Conservation (phyloP, 2,329 filamentous ascomycete genomes). For the Microthyrium microscopicum region DNA sequence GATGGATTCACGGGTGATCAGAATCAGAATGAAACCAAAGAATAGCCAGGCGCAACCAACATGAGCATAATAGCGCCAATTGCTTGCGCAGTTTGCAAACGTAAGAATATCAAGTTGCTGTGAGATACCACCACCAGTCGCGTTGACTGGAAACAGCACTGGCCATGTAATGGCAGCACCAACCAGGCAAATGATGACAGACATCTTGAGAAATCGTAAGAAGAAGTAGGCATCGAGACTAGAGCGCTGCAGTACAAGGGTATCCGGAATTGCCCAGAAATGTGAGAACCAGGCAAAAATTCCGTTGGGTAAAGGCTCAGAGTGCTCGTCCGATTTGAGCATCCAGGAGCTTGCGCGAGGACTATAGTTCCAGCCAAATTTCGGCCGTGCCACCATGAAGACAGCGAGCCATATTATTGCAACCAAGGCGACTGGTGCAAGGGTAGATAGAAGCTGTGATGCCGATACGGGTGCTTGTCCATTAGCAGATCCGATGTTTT, state of each 20-base stretch:
- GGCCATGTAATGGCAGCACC: slow-evolving; percentile 29
- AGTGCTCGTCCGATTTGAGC: background rate
- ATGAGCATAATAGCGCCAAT: slow-evolving; percentile 8
- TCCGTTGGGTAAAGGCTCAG: slow-evolving; percentile 14
- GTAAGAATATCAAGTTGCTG: slow-evolving; percentile 22
- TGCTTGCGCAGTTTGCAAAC: slow-evolving; percentile 21
- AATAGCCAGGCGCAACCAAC: slow-evolving; percentile 24
- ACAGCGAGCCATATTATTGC: slow-evolving; percentile 25
- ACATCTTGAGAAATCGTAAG: slow-evolving; percentile 29
- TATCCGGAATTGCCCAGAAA: slow-evolving; percentile 26
- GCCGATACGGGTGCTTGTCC: slow-evolving; percentile 17
- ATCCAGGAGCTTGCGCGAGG: slow-evolving; percentile 14
- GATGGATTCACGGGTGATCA: slow-evolving; percentile 30
- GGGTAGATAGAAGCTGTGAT: slow-evolving; percentile 30
- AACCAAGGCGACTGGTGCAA: slow-evolving; percentile 29
- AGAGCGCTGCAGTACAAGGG: slow-evolving; percentile 29
- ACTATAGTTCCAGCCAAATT: slow-evolving; percentile 22
- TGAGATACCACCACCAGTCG: slow-evolving; percentile 21
- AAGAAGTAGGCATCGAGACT: slow-evolving; percentile 33
- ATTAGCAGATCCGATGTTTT: slow-evolving; percentile 9
- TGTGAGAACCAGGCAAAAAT: slow-evolving; percentile 38
- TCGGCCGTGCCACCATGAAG: slow-evolving; percentile 30
- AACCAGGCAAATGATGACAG: slow-evolving; percentile 24
- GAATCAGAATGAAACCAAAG: slow-evolving; percentile 24
- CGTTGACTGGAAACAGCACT: slow-evolving; percentile 30